Percentiles rank a stretch among this genome's conserved stretches.
Evolutionary conservation across 2,329 filamentous ascomycete species (phyloP).

Genomic region (Claviceps sorghi): DNA sequence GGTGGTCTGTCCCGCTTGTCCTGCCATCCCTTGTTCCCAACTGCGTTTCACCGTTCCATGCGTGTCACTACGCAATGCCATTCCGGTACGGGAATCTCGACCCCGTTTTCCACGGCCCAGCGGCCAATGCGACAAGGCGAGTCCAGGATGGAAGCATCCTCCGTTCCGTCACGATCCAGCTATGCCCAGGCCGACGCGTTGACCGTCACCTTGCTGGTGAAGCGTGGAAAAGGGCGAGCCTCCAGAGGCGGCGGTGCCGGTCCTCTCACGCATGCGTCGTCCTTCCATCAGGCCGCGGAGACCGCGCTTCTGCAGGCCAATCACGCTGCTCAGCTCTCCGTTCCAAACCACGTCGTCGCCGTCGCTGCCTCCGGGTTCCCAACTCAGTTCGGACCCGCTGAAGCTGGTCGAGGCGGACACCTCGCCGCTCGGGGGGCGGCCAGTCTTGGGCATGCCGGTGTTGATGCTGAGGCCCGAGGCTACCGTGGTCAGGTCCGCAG

Average conservation of each 20-base stretch:
- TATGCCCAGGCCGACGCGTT: slow-evolving; percentile 39
- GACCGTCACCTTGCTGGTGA: slow-evolving; percentile 13
- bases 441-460: slow-evolving; percentile 23
- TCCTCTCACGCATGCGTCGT: slow-evolving; percentile 64
- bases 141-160: too few relatives aligned
- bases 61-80: too few relatives aligned
- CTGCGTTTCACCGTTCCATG: too few relatives aligned
- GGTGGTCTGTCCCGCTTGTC: too few relatives aligned
- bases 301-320: slow-evolving; percentile 88
- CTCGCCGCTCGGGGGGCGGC: slow-evolving; percentile 31
- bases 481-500: slow-evolving; percentile 18
- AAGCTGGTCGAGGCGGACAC: slow-evolving; percentile 35
- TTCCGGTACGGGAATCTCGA: too few relatives aligned
- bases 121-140: too few relatives aligned
- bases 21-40: too few relatives aligned
- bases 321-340: slow-evolving; percentile 72
- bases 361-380: slow-evolving; percentile 35
- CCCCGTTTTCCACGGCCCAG: too few relatives aligned
- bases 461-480: slow-evolving; percentile 33
- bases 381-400: slow-evolving; percentile 42
- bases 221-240: slow-evolving; percentile 6
- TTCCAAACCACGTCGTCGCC: slow-evolving; percentile 50
- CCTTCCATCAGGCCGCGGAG: slow-evolving; percentile 91
- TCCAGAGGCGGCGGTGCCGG: slow-evolving; percentile 24
- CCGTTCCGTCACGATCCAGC: slow-evolving; percentile 25